Percentiles rank a stretch among this genome's conserved stretches.
Evolutionary conservation across 352 stramenopile species (phyloP).

Genomic region (Phytopythium ostracodes): DNA sequence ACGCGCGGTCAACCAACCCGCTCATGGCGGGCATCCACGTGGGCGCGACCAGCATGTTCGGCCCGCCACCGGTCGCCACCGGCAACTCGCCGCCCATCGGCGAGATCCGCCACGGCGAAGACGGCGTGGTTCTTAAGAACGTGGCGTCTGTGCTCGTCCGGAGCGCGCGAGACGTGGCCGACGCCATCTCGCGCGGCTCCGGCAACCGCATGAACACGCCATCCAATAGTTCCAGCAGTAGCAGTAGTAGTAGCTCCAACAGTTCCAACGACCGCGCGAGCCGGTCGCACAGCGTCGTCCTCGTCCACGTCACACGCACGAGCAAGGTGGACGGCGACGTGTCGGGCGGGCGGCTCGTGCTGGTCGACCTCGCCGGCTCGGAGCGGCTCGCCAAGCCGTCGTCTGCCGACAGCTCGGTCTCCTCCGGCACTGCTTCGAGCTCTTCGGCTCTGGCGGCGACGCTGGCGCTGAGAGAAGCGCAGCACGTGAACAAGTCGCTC

Average conservation of each 20-base stretch:
- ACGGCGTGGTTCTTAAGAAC: conserved; percentile 69
- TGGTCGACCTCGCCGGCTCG: conserved; percentile 80
- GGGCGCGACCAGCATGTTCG: conserved; percentile 28
- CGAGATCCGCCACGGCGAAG: conserved; percentile 74
- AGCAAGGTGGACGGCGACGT: conserved; percentile 38
- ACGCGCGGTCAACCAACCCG: conserved; percentile 20
- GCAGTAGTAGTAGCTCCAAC: too few relatives aligned
- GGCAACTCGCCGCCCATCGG: conserved; percentile 26
- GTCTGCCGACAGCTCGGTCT: conserved; percentile 21
- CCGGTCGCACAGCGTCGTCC: conserved; percentile 54
- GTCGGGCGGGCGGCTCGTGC: conserved; percentile 41
- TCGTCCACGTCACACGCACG: conserved; percentile 49
- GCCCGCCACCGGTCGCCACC: conserved; percentile 9
- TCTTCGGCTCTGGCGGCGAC: not conserved
- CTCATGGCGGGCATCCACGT: conserved; percentile 39
- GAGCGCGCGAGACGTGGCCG: conserved; percentile 30
- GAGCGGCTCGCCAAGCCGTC: conserved; percentile 54
- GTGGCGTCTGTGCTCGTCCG: conserved; percentile 34
- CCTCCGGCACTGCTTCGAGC: not conserved
- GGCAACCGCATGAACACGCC: conserved; percentile 17
- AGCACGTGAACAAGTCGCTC: conserved; percentile 83
- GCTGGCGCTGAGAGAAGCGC: conserved; percentile 49
- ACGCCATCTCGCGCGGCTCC: conserved; percentile 31
- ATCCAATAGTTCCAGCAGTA: conserved; percentile 6
- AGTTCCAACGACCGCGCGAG: conserved; percentile 38